Evolutionary conservation across 2,329 filamentous ascomycete species (phyloP).

Genomic region (Coleophoma cylindrospora): DNA sequence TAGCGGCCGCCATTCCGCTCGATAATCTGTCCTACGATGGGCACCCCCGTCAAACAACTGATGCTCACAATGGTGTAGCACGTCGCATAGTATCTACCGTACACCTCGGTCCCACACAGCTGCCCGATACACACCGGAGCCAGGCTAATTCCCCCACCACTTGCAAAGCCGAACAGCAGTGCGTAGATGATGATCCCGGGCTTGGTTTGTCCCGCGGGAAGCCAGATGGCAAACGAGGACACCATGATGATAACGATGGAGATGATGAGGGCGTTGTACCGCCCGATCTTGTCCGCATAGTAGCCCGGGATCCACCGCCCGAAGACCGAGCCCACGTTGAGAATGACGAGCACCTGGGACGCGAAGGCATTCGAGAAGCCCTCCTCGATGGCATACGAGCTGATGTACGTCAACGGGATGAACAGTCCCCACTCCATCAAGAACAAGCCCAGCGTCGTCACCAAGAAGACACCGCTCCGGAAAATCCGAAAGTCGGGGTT

Average conservation of each 20-base stretch:
- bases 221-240: constrained; percentile 46
- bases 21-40: constrained; percentile 63
- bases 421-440: constrained; percentile 72
- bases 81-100: constrained; percentile 81
- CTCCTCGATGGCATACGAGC: constrained; percentile 39
- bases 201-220: constrained; percentile 46
- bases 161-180: constrained; percentile 75
- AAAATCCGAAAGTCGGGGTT: constrained; percentile 57
- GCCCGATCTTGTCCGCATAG: constrained; percentile 72
- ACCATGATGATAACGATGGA: constrained; percentile 42
- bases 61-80: constrained; percentile 78
- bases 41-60: constrained; percentile 66
- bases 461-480: constrained; percentile 23
- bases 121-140: constrained; percentile 81
- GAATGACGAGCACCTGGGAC: constrained; percentile 73
- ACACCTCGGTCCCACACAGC: constrained; percentile 75
- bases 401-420: constrained; percentile 78
- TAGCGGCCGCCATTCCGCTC: constrained; percentile 9
- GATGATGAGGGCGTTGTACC: constrained; percentile 78
- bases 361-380: constrained; percentile 44
- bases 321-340: constrained; percentile 76
- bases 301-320: constrained; percentile 77
- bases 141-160: constrained; percentile 74
- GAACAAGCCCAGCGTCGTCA: constrained; percentile 65
- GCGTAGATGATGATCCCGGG: constrained; percentile 68